phyloP scores from a whole-genome alignment of 2,329 filamentous ascomycete species.

The Sporothrix humicola region DNA sequence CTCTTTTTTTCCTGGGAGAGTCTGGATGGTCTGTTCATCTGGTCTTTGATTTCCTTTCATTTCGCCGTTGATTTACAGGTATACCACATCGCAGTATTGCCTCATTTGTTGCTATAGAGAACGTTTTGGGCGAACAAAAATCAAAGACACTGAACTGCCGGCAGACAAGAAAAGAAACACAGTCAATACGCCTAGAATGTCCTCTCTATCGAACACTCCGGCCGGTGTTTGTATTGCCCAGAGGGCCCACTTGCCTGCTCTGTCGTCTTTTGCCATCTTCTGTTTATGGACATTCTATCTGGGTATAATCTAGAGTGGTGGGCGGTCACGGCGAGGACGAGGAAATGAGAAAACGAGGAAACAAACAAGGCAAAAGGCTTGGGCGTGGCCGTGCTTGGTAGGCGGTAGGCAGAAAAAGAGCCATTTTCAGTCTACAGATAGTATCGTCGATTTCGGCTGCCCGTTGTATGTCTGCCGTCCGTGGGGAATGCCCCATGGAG shows the following conservation, averaged over 20 bases:
- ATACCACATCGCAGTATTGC: slow-evolving; percentile 6
- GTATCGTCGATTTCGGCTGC: background rate
- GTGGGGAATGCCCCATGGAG: slow-evolving; percentile 12
- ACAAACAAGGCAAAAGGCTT: background rate
- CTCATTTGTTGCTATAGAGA: background rate
- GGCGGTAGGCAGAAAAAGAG: slow-evolving; percentile 15
- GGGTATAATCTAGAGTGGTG: slow-evolving; percentile 24
- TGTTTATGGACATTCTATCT: background rate
- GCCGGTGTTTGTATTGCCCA: background rate
- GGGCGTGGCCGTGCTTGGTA: background rate
- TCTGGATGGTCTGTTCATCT: background rate
- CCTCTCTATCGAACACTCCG: slow-evolving; percentile 12
- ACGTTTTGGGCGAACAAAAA: no score
- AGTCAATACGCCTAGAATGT: background rate
- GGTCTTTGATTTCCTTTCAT: background rate
- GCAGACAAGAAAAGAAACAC: background rate
- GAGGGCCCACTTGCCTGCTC: background rate
- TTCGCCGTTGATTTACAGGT: background rate
- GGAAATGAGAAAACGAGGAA: background rate
- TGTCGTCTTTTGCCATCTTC: background rate
- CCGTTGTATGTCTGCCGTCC: background rate
- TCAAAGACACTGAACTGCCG: background rate
- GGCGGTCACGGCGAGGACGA: background rate
- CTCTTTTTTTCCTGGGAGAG: background rate
- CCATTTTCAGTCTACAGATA: background rate